A percentile compares a stretch with the other conserved stretches of the same genome.
phyloP scores from a whole-genome alignment of 2,329 filamentous ascomycete genomes.

The Fusarium chaquense region DNA sequence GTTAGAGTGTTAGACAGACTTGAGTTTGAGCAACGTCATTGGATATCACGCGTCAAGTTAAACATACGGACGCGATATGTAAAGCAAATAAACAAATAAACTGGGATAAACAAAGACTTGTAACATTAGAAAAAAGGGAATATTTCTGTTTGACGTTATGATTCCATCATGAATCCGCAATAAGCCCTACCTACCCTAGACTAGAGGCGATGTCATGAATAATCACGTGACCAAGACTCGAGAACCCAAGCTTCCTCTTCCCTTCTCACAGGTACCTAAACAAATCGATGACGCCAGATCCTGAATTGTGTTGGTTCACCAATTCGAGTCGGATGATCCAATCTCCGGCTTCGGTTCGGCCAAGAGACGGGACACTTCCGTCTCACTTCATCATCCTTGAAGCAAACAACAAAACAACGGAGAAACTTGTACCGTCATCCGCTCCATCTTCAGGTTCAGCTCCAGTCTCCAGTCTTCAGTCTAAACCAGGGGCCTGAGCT shows the following conservation, averaged over 20 bases:
- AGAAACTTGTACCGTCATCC: constrained; percentile 35
- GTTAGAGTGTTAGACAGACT: neutral
- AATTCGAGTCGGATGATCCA: neutral
- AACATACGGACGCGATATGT: neutral
- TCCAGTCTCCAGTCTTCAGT: neutral
- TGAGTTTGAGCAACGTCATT: neutral
- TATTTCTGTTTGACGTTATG: neutral
- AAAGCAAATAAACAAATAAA: neutral
- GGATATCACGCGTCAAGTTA: neutral
- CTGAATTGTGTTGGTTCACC: neutral
- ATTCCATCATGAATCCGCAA: neutral
- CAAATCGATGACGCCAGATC: constrained; percentile 37
- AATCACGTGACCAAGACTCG: neutral
- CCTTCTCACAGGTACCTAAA: constrained; percentile 3
- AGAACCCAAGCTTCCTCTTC: neutral
- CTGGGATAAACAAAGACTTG: neutral
- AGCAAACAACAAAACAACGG: constrained; percentile 18
- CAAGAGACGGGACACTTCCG: constrained; percentile 6
- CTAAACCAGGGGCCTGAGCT: constrained; percentile 26
- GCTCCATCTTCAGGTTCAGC: constrained; percentile 2
- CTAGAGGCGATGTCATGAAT: neutral
- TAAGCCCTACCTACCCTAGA: neutral
- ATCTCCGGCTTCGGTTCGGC: constrained; percentile 24
- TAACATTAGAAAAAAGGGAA: neutral
- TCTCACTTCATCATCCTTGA: constrained; percentile 23